Evolutionary conservation across 805 yeast species (phyloP), one percentile per base, ranked within the genome.

Genomic region (Saturnispora saitoi): DNA sequence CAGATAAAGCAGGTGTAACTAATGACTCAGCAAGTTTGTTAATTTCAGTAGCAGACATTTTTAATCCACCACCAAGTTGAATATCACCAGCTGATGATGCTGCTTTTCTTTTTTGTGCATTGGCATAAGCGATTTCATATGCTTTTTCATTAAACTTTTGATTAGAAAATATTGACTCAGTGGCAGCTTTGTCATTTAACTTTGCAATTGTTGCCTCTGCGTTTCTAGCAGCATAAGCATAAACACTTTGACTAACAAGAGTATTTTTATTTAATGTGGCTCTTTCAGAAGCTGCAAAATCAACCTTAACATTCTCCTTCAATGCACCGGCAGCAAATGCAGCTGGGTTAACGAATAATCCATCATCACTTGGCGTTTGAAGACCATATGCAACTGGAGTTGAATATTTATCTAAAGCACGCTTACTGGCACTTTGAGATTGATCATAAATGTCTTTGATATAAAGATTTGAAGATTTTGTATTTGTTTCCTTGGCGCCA

Each of bases 41-140:
- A 52, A 93, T 77, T 59, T 90, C 96, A 19, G 71, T 75, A 51
- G 76, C 83, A 36, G 85, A 72, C 75, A 91, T 78, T 59, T 75
- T 77, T 50, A 86, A 72, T 2, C 97, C 98, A 53, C 95, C 96
- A 51, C 99, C 99, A 53, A 91, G 68, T 59, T 87, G 74, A 57
- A 88, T 70, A 63, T 81, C 77, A 43, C 62, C 57, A 42, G 61
- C 77, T 54, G 81, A 79, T 52, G 72, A 70, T 11, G 44, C 51
- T 8, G 51, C 56, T 45, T 75, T 60, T 58, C 91, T 75, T 61
- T 77, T 80, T 44, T 76, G 77, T 42, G 76, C 70, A 58, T 80
- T 79, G 53, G 76, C 75, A 61, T 84, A 85, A 2, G 96, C 96
- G 53, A 85, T 68, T 29, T 81, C 80, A 47, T 83, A 73, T 2